phyloP scores from a whole-genome alignment of 352 stramenopile genomes.

The Phytophthora capsici region DNA sequence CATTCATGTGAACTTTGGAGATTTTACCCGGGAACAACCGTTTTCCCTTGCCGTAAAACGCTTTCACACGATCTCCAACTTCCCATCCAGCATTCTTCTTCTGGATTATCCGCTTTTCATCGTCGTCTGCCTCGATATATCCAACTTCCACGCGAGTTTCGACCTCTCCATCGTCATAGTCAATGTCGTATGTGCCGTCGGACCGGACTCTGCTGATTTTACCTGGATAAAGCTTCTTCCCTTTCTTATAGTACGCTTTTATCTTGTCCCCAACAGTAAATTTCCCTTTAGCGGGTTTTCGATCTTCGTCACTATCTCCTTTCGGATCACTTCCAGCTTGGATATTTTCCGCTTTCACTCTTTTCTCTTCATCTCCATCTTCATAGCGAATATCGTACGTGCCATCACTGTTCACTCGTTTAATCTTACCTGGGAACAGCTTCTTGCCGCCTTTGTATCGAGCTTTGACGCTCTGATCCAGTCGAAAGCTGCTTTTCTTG shows the following conservation, averaged over 20 bases:
- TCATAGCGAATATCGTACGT: slow-evolving; percentile 77
- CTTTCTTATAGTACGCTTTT: slow-evolving; percentile 51
- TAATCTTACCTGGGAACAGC: slow-evolving; percentile 60
- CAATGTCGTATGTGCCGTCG: slow-evolving; percentile 66
- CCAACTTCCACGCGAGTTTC: slow-evolving; percentile 54
- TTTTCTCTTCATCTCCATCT: slow-evolving; percentile 60
- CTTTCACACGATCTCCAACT: slow-evolving; percentile 45
- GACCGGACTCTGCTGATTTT: slow-evolving; percentile 54
- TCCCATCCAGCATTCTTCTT: slow-evolving; percentile 41
- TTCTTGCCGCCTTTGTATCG: slow-evolving; percentile 57
- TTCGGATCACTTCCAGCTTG: slow-evolving; percentile 18
- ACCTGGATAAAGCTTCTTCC: slow-evolving; percentile 54
- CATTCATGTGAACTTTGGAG: slow-evolving; percentile 57
- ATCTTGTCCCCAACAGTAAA: slow-evolving; percentile 43
- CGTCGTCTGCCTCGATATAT: slow-evolving; percentile 37
- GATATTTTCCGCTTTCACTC: slow-evolving; percentile 41
- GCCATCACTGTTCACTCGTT: slow-evolving; percentile 50
- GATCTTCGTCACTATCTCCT: slow-evolving; percentile 21
- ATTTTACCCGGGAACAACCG: slow-evolving; percentile 73
- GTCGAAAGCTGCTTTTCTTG: slow-evolving; percentile 20
- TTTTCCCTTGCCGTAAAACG: slow-evolving; percentile 59
- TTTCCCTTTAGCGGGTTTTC: slow-evolving; percentile 10
- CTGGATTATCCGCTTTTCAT: slow-evolving; percentile 13
- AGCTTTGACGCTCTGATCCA: slow-evolving; percentile 47
- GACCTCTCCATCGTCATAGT: slow-evolving; percentile 75